Percentiles rank a stretch among this genome's conserved stretches.
phyloP scores from a whole-genome alignment of 805 yeast species.

The Saccharomycopsis guyanensis region DNA sequence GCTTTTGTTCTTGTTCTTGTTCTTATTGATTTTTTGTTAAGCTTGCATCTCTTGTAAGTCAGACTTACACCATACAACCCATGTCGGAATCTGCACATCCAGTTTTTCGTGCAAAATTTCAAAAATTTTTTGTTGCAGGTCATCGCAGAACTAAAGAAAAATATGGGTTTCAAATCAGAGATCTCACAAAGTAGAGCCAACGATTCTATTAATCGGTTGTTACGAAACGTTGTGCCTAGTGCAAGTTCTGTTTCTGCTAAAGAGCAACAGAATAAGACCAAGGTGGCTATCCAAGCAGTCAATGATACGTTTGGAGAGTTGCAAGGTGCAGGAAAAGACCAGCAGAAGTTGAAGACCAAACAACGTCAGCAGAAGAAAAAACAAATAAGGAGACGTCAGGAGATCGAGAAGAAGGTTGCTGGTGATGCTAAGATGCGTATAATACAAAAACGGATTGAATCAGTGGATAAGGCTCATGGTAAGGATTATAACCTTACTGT shows the following conservation, averaged over 20 bases:
- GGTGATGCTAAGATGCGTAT: slow-evolving; percentile 30
- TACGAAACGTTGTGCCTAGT: slow-evolving; percentile 33
- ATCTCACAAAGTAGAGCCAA: slow-evolving; percentile 32
- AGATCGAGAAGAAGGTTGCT: slow-evolving; percentile 24
- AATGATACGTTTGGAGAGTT: slow-evolving; percentile 28
- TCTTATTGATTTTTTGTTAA: too few relatives aligned
- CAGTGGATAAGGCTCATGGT: slow-evolving; percentile 1
- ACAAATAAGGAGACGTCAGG: slow-evolving; percentile 23
- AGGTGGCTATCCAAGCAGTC: slow-evolving; percentile 32
- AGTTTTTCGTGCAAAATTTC: too few relatives aligned
- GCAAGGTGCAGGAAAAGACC: slow-evolving; percentile 30
- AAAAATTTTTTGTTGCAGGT: background rate
- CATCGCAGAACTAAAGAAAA: background rate
- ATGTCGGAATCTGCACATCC: too few relatives aligned
- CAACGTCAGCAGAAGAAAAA: slow-evolving; percentile 28
- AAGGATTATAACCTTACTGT: slow-evolving; percentile 27
- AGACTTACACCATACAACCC: too few relatives aligned
- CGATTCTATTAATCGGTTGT: slow-evolving; percentile 35
- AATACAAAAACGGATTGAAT: slow-evolving; percentile 27
- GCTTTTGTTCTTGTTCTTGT: background rate
- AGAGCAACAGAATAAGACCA: slow-evolving; percentile 6
- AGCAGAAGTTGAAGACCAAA: slow-evolving; percentile 29
- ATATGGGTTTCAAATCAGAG: slow-evolving; percentile 21
- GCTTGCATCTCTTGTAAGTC: background rate
- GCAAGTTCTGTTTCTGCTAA: slow-evolving; percentile 22